phyloP scores from a whole-genome alignment of 805 yeast species.

The Debaryomyces prosopidis region DNA sequence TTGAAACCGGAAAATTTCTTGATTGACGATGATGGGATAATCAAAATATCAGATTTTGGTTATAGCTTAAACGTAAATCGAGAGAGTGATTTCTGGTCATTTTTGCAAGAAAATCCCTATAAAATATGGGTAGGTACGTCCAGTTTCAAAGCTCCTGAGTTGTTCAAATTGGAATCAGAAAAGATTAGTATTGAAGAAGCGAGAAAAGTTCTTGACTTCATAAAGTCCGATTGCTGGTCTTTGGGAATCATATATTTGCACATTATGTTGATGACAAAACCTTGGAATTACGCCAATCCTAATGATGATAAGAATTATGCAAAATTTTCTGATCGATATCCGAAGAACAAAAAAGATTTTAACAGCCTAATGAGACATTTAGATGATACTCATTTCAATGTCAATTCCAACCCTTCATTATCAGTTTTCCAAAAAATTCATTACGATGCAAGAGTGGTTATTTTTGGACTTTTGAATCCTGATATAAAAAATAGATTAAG shows the following conservation, averaged over 20 bases:
- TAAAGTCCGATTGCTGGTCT: conserved; percentile 51
- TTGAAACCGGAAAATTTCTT: conserved; percentile 56
- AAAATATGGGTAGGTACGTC: conserved; percentile 47
- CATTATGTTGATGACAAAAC: conserved; percentile 42
- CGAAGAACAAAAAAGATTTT: conserved; percentile 21
- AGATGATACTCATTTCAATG: conserved; percentile 19
- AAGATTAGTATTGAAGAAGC: conserved; percentile 3
- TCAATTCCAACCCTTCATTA: conserved; percentile 31
- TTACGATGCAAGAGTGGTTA: conserved; percentile 34
- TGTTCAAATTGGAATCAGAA: conserved; percentile 27
- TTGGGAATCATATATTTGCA: conserved; percentile 51
- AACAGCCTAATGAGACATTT: conserved; percentile 22
- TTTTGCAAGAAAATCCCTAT: conserved; percentile 10
- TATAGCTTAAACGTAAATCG: conserved; percentile 39
- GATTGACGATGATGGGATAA: conserved; percentile 43
- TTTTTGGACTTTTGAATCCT: conserved; percentile 38
- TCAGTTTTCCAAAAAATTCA: conserved; percentile 34
- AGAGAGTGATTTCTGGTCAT: conserved; percentile 13
- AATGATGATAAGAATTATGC: conserved; percentile 17
- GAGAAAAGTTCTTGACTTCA: conserved; percentile 21
- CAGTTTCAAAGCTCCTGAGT: conserved; percentile 57
- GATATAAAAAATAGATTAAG: conserved; percentile 21
- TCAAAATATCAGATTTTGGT: conserved; percentile 53
- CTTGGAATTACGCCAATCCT: conserved; percentile 47
- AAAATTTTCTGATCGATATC: conserved; percentile 27